These are phyloP conservation scores for Peniophora sp. DNA, from an alignment of 1,284 basidiomycete species.

Conservation along the genomic window DNA sequence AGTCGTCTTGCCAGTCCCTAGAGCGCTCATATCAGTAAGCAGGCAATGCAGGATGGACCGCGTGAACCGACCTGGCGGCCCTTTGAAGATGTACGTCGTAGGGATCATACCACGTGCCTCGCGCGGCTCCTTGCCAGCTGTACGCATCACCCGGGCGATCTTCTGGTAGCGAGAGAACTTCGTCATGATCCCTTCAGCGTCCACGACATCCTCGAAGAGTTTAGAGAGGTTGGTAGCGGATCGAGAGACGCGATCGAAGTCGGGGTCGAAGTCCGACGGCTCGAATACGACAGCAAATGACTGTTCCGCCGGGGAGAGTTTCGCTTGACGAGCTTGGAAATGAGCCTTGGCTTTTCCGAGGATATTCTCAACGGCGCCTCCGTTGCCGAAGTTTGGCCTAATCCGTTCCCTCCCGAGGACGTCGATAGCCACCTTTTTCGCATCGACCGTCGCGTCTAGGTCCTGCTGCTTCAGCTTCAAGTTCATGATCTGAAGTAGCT, in stretches of 20 bases:
- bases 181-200: no score
- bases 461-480: slow-evolving; percentile 49
- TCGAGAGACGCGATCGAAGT: slow-evolving; percentile 38
- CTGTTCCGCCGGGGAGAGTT: slow-evolving; percentile 22
- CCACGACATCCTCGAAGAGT: slow-evolving; percentile 55
- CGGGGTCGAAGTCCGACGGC: slow-evolving; percentile 55
- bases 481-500: slow-evolving; percentile 46
- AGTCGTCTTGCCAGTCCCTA: slow-evolving; percentile 35
- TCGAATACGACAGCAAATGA: slow-evolving; percentile 39
- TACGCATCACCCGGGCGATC: slow-evolving; percentile 37
- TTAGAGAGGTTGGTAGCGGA: slow-evolving; percentile 43
- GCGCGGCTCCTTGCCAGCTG: slow-evolving; percentile 19
- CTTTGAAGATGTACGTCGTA: slow-evolving; percentile 64
- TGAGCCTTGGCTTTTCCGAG: slow-evolving; percentile 44
- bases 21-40: not conserved
- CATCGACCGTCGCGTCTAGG: slow-evolving; percentile 44
- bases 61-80: slow-evolving; percentile 51
- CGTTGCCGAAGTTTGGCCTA: slow-evolving; percentile 61
- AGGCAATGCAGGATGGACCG: not conserved
- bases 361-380: slow-evolving; percentile 60
- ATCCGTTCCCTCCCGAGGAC: slow-evolving; percentile 41
- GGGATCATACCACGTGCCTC: slow-evolving; percentile 44
- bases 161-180: slow-evolving; percentile 44
- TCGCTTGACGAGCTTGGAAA: slow-evolving; percentile 37
- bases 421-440: slow-evolving; percentile 48